Conservation (phyloP, 1,284 basidiomycete genomes). For the Cutaneotrichosporon sp. region DNA sequence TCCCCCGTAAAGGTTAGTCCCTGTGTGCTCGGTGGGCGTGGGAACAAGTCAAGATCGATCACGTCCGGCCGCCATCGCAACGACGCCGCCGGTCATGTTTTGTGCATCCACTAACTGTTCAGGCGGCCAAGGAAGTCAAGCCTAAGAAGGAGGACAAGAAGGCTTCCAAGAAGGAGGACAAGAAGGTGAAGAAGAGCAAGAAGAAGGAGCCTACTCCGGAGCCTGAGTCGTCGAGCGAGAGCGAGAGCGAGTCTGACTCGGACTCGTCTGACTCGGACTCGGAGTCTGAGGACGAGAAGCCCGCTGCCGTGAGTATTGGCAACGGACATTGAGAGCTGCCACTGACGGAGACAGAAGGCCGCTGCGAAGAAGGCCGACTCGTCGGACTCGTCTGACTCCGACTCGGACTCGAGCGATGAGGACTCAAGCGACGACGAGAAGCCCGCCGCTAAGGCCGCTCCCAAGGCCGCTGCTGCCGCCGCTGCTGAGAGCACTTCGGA, state of each 20-base stretch:
- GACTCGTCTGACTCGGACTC: constrained; percentile 52
- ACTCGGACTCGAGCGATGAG: constrained; percentile 5
- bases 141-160: constrained; percentile 3
- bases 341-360: constrained; percentile 22
- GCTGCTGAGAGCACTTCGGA: too few relatives aligned
- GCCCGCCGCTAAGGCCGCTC: constrained; percentile 6
- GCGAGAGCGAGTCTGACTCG: constrained; percentile 53
- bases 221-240: constrained; percentile 20
- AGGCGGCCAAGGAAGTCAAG: constrained; percentile 8
- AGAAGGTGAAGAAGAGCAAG: constrained; percentile 49
- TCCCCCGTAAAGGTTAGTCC: constrained; percentile 10
- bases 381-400: constrained; percentile 33
- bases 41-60: too few relatives aligned
- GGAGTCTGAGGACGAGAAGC: constrained; percentile 13
- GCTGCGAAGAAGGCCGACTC: constrained; percentile 79
- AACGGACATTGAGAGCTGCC: neutral
- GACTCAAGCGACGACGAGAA: constrained; percentile 18
- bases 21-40: too few relatives aligned
- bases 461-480: neutral
- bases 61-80: too few relatives aligned
- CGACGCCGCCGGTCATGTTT: too few relatives aligned
- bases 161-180: constrained; percentile 28
- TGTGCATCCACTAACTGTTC: neutral
- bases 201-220: constrained; percentile 47
- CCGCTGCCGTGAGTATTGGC: constrained; percentile 6